Base-by-base conservation (phyloP, 352 stramenopile genomes). In the Pythium volutum region DNA sequence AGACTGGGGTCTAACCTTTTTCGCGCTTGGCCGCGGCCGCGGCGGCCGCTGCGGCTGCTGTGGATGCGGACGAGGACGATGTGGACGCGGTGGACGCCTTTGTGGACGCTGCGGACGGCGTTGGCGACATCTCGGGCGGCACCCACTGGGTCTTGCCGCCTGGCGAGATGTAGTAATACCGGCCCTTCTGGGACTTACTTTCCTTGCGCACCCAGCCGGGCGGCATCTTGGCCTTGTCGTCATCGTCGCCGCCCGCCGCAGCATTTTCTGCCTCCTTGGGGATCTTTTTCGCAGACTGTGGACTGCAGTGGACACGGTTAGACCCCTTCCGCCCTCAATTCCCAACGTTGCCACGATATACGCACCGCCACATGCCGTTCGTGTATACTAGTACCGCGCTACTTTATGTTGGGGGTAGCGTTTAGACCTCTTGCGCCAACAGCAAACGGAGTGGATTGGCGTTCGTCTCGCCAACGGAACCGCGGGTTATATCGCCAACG, bases 121-220 rank as follows among this genome's bases (percentile, higher is more conserved):
- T 53, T 3, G 20, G n/a, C 22, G 51, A 55, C 29, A 42, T 16
- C n/a, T 31, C 46, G 25, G 56, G 84, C 27, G 81, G 80, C 31
- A 83, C 78, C 85, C 85, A 95, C 64, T 95, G 85, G 27, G 83
- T 93, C 69, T 95, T 91, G 52, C 85, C 85, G 11, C 72, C 67
- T 14, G 85, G 85, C 1, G 79, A 89, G 47, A 95, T 91, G 68
- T 89, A 95, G 63, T 95, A 95, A 59, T 89, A 95, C 2, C 80
- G 71, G 15, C 85, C 85, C 62, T 91, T 89, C 65, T 93, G 85
- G 15, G 83, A 88, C 69, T 93, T 95, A 70, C 81, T 93, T 66
- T 95, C 85, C 51, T 91, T 91, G 49, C 71, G 66, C 23, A 77
- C 91, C 85, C 84, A 95, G n/a, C 84, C 84, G 0, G 84, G 70